Evolutionary conservation across 805 yeast species (phyloP).

Genomic region (Candida sphagnicola): DNA sequence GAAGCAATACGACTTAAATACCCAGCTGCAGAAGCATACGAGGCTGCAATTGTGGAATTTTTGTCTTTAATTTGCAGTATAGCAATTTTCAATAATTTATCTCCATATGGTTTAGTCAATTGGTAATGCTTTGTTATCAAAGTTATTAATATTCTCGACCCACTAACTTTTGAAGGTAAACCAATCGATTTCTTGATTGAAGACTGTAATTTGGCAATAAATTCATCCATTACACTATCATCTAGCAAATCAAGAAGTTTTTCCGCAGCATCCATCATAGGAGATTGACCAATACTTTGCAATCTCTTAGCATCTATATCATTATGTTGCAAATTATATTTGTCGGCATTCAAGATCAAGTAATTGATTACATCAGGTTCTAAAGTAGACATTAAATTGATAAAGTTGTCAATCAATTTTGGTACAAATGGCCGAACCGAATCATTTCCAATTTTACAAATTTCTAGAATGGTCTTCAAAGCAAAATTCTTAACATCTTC

Average conservation of each 20-base stretch:
- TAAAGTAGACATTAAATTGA: slow-evolving; percentile 71
- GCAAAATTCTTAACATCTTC: slow-evolving; percentile 80
- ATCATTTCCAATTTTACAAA: slow-evolving; percentile 61
- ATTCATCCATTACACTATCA: slow-evolving; percentile 41
- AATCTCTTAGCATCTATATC: slow-evolving; percentile 77
- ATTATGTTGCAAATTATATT: slow-evolving; percentile 67
- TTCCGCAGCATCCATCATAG: slow-evolving; percentile 85
- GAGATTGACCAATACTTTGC: slow-evolving; percentile 72
- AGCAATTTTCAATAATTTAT: slow-evolving; percentile 56
- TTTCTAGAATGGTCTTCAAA: slow-evolving; percentile 63
- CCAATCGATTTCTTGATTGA: slow-evolving; percentile 76
- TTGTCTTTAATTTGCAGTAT: slow-evolving; percentile 59
- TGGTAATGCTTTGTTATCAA: slow-evolving; percentile 54
- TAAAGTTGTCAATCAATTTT: slow-evolving; percentile 61
- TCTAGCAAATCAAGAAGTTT: slow-evolving; percentile 57
- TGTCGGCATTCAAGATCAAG: slow-evolving; percentile 81
- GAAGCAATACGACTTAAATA: slow-evolving; percentile 65
- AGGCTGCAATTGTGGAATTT: slow-evolving; percentile 66
- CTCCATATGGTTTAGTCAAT: slow-evolving; percentile 49
- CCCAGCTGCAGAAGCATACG: slow-evolving; percentile 81
- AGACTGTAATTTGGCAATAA: slow-evolving; percentile 46
- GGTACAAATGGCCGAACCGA: slow-evolving; percentile 67
- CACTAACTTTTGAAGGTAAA: slow-evolving; percentile 85
- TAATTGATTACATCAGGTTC: slow-evolving; percentile 92
- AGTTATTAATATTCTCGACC: slow-evolving; percentile 66